Percentiles rank a stretch among this genome's conserved stretches.
phyloP scores from a whole-genome alignment of 2,329 filamentous ascomycete species.

The Colletotrichum godetiae region DNA sequence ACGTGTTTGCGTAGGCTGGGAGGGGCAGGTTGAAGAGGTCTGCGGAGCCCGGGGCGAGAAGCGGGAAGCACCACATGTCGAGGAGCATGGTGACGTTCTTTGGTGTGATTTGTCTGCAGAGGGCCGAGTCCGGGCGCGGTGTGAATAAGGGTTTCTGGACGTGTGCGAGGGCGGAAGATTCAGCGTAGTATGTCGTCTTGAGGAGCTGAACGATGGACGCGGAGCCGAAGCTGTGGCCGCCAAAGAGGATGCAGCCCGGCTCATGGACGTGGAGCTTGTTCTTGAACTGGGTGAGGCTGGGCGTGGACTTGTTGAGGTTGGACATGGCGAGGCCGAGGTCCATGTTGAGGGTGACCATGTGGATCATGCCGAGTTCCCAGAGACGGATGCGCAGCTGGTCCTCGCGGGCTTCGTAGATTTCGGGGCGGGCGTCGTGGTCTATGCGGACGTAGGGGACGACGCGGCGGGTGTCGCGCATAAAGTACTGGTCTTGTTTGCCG shows the following conservation, averaged over 20 bases:
- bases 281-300: slow-evolving; percentile 68
- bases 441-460: slow-evolving; percentile 62
- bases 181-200: slow-evolving; percentile 80
- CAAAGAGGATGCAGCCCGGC: slow-evolving; percentile 79
- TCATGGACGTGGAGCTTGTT: slow-evolving; percentile 74
- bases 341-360: slow-evolving; percentile 75
- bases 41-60: slow-evolving; percentile 70
- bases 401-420: slow-evolving; percentile 76
- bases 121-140: slow-evolving; percentile 64
- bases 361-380: slow-evolving; percentile 81
- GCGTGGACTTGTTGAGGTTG: slow-evolving; percentile 64
- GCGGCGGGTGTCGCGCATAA: slow-evolving; percentile 46
- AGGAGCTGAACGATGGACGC: slow-evolving; percentile 80
- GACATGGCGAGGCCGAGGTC: slow-evolving; percentile 64
- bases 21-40: slow-evolving; percentile 79
- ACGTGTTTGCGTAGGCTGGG: slow-evolving; percentile 70
- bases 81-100: slow-evolving; percentile 75
- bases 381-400: slow-evolving; percentile 79
- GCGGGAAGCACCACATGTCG: slow-evolving; percentile 84
- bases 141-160: slow-evolving; percentile 70
- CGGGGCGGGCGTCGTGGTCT: slow-evolving; percentile 72
- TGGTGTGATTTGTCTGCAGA: slow-evolving; percentile 76
- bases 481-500: slow-evolving; percentile 54
- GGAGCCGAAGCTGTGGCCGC: slow-evolving; percentile 85
- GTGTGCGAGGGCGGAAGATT: slow-evolving; percentile 54